Percentiles rank a stretch among this genome's conserved stretches.
These are phyloP conservation scores for Mitragyna speciosa DNA, from an alignment of 257 asterid species.

Conservation along the genomic window DNA sequence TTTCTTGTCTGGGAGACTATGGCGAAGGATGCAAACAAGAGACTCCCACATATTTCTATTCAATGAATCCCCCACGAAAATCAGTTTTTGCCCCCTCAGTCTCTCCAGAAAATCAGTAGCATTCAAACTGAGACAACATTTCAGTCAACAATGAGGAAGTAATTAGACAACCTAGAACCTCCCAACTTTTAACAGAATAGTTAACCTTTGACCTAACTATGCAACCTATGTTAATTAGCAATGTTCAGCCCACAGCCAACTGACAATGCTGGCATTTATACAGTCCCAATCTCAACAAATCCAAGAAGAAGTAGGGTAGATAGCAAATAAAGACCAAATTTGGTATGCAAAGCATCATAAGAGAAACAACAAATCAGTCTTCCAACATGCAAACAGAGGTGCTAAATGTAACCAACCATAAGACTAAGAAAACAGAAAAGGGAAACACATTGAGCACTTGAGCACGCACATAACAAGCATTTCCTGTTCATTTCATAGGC, in stretches of 20 bases:
- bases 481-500: not conserved
- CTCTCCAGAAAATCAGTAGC: conserved; percentile 84
- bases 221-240: not conserved
- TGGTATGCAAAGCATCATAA: not conserved
- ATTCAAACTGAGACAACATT: conserved; percentile 54
- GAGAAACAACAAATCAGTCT: not conserved
- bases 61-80: conserved; percentile 87
- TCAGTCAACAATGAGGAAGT: conserved; percentile 7
- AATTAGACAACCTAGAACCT: not conserved
- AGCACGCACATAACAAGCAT: not conserved
- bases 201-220: not conserved
- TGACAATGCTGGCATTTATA: not conserved
- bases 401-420: not conserved
- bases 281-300: not conserved
- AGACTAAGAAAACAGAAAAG: not conserved
- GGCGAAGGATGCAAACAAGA: conserved; percentile 83
- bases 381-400: not conserved
- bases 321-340: not conserved
- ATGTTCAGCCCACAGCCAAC: not conserved
- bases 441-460: not conserved
- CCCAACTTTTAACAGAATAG: not conserved
- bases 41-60: conserved; percentile 99
- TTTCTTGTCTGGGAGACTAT: conserved; percentile 60
- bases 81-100: conserved; percentile 70
- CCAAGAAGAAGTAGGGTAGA: not conserved